These are phyloP conservation scores for Suhomyces anneliseae DNA, from an alignment of 1,139 yeast species.

Conservation along the genomic window DNA sequence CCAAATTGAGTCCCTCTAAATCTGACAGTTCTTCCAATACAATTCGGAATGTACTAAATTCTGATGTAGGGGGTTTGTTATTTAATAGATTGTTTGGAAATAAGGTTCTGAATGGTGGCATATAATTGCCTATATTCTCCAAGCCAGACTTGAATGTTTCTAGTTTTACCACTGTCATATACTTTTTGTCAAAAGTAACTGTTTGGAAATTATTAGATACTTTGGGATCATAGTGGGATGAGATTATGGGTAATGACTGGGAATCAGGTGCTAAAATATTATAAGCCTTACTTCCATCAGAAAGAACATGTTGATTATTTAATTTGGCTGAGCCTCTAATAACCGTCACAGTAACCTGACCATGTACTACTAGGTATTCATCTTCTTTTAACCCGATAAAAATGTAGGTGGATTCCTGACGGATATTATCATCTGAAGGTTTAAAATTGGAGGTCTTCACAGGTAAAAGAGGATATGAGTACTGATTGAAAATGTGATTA, in stretches of 20 bases:
- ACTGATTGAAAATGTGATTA: background rate
- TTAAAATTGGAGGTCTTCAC: conserved; percentile 28
- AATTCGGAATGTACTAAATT: conserved; percentile 34
- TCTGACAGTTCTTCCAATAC: conserved; percentile 28
- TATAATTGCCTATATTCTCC: conserved; percentile 46
- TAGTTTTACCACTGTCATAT: conserved; percentile 46
- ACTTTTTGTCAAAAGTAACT: conserved; percentile 27
- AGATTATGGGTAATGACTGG: conserved; percentile 56
- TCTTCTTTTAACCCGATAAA: conserved; percentile 43
- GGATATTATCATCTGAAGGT: conserved; percentile 37
- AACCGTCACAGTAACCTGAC: conserved; percentile 55
- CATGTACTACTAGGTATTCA: conserved; percentile 57
- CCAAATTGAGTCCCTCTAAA: conserved; percentile 24
- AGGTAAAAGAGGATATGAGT: conserved; percentile 1
- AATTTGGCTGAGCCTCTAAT: conserved; percentile 60
- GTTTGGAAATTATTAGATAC: conserved; percentile 14
- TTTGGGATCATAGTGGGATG: conserved; percentile 16
- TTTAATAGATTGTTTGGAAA: conserved; percentile 1
- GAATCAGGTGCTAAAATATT: conserved; percentile 53
- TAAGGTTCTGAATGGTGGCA: conserved; percentile 51
- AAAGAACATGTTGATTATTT: conserved; percentile 50
- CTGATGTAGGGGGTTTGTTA: background rate
- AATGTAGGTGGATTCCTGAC: conserved; percentile 29
- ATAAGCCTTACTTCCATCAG: conserved; percentile 20
- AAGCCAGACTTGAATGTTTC: conserved; percentile 42